Conservation (phyloP, 148 eudicot species). For the Tetragonia tetragonoides region DNA sequence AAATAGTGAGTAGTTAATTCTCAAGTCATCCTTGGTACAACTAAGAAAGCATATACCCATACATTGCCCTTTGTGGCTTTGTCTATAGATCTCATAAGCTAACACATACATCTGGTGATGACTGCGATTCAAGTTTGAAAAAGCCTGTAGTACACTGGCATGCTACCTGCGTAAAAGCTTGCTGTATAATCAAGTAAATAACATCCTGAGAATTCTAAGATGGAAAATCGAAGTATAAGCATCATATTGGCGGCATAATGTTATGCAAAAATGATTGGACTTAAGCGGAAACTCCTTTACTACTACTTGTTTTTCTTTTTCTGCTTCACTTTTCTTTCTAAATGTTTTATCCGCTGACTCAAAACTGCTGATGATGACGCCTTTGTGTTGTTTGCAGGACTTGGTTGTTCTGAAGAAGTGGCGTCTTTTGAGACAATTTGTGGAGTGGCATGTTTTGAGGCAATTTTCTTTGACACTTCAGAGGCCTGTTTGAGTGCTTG, state of each 20-base stretch:
- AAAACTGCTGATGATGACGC: conserved; percentile 48
- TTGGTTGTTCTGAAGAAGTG: conserved; percentile 31
- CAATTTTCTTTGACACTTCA: conserved; percentile 25
- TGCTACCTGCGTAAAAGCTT: background rate
- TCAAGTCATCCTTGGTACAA: background rate
- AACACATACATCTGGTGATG: no score
- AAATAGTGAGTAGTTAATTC: no score
- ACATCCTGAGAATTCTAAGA: background rate
- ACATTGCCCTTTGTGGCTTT: no score
- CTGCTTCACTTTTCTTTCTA: conserved; percentile 75
- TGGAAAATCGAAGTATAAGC: background rate
- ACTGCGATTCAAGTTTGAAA: background rate
- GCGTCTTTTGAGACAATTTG: conserved; percentile 19
- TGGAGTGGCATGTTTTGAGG: conserved; percentile 22
- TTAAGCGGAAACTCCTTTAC: conserved; percentile 17
- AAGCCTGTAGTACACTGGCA: background rate
- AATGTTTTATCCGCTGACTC: conserved; percentile 57
- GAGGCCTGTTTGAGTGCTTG: conserved; percentile 53
- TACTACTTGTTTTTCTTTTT: conserved; percentile 72
- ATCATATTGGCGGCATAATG: conserved; percentile 2
- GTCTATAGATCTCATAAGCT: no score
- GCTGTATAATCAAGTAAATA: background rate
- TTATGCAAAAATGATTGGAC: background rate
- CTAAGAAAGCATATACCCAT: no score
- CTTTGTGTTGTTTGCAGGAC: conserved; percentile 32